A percentile compares a stretch with the other conserved stretches of the same genome.
phyloP scores from a whole-genome alignment of 345 rosid genomes.

The Bruguiera parviflora region DNA sequence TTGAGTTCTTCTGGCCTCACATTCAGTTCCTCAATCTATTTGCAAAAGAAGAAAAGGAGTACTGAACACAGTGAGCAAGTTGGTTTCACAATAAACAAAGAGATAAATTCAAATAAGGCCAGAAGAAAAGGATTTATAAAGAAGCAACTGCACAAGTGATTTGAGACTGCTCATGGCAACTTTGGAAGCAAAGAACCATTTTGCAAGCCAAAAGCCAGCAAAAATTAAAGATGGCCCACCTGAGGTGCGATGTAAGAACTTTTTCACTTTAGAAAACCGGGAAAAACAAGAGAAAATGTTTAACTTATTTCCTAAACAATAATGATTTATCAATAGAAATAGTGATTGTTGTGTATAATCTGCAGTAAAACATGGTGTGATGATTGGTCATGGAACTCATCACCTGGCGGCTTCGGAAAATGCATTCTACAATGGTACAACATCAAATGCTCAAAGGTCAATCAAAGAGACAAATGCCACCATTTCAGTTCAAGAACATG shows the following conservation, averaged over 20 bases:
- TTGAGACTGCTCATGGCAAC: not conserved
- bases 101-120: too few species aligned
- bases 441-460: not conserved
- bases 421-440: not conserved
- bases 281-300: not conserved
- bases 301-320: not conserved
- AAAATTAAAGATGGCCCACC: not conserved
- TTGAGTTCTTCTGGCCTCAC: constrained; percentile 50
- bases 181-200: not conserved
- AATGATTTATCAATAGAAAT: too few species aligned
- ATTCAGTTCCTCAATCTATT: constrained; percentile 68
- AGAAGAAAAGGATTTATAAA: not conserved
- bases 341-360: too few species aligned
- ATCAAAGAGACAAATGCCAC: not conserved
- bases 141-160: not conserved
- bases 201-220: not conserved
- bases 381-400: too few species aligned
- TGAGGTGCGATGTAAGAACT: not conserved
- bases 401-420: too few species aligned
- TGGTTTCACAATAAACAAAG: too few species aligned
- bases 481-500: too few species aligned
- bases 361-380: not conserved
- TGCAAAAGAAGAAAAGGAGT: constrained; percentile 1
- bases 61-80: too few species aligned
- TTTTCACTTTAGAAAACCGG: not conserved